Evolutionary conservation across 2,329 filamentous ascomycete species (phyloP).

Genomic region (Arthrobotrys entomopaga): DNA sequence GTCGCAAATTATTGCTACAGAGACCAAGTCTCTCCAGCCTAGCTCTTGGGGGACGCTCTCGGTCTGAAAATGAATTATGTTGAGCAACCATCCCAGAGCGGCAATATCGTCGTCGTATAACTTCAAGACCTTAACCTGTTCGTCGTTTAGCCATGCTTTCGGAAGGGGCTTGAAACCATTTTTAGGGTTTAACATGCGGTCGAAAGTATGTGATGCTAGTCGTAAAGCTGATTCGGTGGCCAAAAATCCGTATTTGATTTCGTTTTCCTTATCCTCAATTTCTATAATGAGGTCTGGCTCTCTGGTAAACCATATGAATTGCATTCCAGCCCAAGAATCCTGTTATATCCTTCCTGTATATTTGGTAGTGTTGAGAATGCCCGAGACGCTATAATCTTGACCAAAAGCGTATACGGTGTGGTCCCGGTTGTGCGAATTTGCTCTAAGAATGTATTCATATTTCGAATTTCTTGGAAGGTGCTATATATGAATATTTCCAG

Average conservation of each 20-base stretch:
- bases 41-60: conserved; percentile 16
- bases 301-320: conserved; percentile 44
- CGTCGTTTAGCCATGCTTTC: conserved; percentile 18
- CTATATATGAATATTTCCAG: too few species aligned
- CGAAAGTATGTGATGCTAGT: conserved; percentile 22
- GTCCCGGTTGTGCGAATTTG: too few species aligned
- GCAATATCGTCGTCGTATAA: conserved; percentile 33
- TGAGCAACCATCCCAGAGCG: conserved; percentile 33
- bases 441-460: too few species aligned
- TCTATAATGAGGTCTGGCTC: conserved; percentile 41
- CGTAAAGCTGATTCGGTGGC: conserved; percentile 11
- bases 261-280: conserved; percentile 14
- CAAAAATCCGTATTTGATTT: conserved; percentile 19
- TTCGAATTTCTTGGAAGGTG: too few species aligned
- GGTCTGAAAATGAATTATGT: conserved; percentile 36
- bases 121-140: conserved; percentile 22
- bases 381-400: too few species aligned
- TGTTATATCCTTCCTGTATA: too few species aligned
- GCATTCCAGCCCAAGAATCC: conserved; percentile 17
- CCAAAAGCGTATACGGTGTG: too few species aligned
- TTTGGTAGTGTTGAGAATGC: too few species aligned
- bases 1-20: conserved; percentile 34
- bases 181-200: conserved; percentile 29
- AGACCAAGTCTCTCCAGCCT: conserved; percentile 22
- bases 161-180: conserved; percentile 44